Conservation (phyloP, 768 basidiomycete genomes). For the Naganishia friedmannii region DNA sequence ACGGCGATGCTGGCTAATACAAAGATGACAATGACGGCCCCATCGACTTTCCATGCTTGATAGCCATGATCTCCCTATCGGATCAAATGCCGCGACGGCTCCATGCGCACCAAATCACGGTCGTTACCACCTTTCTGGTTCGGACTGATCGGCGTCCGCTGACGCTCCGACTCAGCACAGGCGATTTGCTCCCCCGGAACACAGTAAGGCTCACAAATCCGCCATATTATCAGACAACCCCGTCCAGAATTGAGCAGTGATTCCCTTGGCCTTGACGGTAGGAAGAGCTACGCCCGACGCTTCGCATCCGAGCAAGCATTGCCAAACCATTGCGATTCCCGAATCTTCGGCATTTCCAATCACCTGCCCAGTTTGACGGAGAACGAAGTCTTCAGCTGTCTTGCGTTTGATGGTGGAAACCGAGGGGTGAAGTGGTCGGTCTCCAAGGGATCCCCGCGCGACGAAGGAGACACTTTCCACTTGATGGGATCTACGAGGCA, state of each 20-base stretch:
- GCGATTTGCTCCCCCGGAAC: no score
- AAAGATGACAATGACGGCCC: neutral
- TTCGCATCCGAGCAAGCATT: conserved; percentile 24
- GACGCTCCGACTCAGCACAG: no score
- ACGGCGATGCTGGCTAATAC: neutral
- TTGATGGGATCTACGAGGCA: conserved; percentile 24
- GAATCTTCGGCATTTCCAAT: conserved; percentile 19
- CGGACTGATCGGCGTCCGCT: no score
- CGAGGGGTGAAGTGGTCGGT: conserved; percentile 6
- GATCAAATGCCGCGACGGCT: no score
- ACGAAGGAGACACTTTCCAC: conserved; percentile 25
- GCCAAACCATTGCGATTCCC: conserved; percentile 18
- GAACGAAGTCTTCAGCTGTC: conserved; percentile 12
- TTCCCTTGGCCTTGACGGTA: conserved; percentile 1
- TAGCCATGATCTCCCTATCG: no score
- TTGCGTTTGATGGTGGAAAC: conserved; percentile 17
- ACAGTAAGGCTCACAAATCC: neutral
- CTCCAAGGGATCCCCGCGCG: neutral
- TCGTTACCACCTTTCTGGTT: no score
- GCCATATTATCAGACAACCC: neutral
- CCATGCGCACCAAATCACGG: no score
- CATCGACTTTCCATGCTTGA: no score
- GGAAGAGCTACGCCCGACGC: conserved; percentile 2
- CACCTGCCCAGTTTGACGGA: conserved; percentile 22
- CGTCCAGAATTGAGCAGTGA: conserved; percentile 20